phyloP scores from a whole-genome alignment of 257 asterid genomes.

The Hygrophila difformis region DNA sequence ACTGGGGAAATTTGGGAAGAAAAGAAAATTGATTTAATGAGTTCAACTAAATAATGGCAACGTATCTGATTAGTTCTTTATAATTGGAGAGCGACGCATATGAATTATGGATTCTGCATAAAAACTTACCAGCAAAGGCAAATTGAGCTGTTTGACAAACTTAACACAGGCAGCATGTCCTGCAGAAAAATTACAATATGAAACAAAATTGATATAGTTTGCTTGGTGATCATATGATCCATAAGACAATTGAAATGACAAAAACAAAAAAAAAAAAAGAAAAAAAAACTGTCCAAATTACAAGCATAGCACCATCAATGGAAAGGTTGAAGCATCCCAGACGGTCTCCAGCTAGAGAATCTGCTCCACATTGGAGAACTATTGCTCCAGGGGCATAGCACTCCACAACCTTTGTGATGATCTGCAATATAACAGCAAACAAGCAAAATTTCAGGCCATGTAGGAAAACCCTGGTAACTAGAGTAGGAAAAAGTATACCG shows the following conservation, averaged over 20 bases:
- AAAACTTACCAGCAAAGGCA: constrained; percentile 84
- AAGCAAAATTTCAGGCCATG: constrained; percentile 9
- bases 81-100: too few relatives aligned
- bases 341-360: constrained; percentile 98
- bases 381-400: constrained; percentile 94
- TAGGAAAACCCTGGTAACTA: constrained; percentile 1
- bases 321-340: constrained; percentile 99
- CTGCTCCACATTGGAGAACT: constrained; percentile 99
- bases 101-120: constrained; percentile 6
- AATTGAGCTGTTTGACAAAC: constrained; percentile 83
- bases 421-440: constrained; percentile 35
- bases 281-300: constrained; percentile 22
- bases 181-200: constrained; percentile 22
- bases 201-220: not conserved
- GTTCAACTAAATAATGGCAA: too few relatives aligned
- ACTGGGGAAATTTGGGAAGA: too few relatives aligned
- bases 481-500: constrained; percentile 34
- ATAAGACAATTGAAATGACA: constrained; percentile 12
- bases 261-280: constrained; percentile 11
- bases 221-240: constrained; percentile 10
- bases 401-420: constrained; percentile 83
- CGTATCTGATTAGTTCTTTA: too few relatives aligned
- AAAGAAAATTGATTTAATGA: too few relatives aligned
- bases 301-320: constrained; percentile 81
- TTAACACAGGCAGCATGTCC: constrained; percentile 99